These are phyloP conservation scores for Angophora floribunda DNA, from an alignment of 345 rosid species.

Conservation along the genomic window DNA sequence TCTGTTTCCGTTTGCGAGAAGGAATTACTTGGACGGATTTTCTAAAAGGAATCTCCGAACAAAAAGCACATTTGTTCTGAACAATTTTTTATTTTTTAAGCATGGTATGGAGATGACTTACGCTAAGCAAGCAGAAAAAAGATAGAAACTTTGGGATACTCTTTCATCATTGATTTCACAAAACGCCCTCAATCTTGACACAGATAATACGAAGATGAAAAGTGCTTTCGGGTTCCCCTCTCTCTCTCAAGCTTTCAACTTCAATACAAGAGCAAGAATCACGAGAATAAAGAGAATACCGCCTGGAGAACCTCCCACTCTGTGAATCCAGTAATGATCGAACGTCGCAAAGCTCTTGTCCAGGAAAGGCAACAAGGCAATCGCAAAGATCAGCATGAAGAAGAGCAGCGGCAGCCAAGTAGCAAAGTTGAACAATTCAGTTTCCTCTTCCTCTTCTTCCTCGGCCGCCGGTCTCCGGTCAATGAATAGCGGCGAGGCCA, in stretches of 20 bases:
- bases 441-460: slow-evolving; percentile 25
- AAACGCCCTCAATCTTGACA: not conserved
- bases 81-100: not conserved
- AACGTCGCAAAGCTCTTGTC: slow-evolving; percentile 60
- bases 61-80: not conserved
- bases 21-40: not conserved
- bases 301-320: slow-evolving; percentile 80
- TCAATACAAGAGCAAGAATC: slow-evolving; percentile 56
- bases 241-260: slow-evolving; percentile 6
- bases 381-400: slow-evolving; percentile 39
- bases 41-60: not conserved
- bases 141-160: not conserved
- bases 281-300: slow-evolving; percentile 63
- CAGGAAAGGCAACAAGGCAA: slow-evolving; percentile 34
- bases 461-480: slow-evolving; percentile 18
- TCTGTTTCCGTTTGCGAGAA: not conserved
- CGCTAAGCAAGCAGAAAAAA: not conserved
- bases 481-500: slow-evolving; percentile 68
- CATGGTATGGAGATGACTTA: not conserved
- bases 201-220: not conserved
- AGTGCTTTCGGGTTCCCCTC: not conserved
- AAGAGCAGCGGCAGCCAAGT: slow-evolving; percentile 48
- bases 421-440: slow-evolving; percentile 21
- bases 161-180: not conserved
- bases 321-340: slow-evolving; percentile 82